These are phyloP conservation scores for Lenwebbia sp. DNA, from an alignment of 345 rosid genomes.

Conservation along the genomic window DNA sequence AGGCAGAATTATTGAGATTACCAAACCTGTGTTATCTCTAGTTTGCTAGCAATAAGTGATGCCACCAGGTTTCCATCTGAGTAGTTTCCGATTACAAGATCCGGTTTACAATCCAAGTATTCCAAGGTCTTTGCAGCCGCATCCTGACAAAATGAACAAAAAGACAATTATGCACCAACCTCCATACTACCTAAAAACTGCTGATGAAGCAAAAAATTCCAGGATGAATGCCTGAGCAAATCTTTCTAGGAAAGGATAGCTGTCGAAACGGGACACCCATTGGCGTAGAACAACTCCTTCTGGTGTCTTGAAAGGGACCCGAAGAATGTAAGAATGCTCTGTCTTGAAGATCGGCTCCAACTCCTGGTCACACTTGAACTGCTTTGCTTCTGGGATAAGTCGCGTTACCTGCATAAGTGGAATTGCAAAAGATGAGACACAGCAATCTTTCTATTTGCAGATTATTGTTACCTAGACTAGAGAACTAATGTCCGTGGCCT, in stretches of 20 bases:
- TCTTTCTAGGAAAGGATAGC: conserved; percentile 74
- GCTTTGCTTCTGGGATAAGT: conserved; percentile 66
- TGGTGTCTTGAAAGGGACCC: conserved; percentile 66
- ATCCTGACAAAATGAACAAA: conserved; percentile 21
- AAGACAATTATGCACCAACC: not conserved
- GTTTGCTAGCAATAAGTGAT: conserved; percentile 63
- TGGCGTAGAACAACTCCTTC: conserved; percentile 44
- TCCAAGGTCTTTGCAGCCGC: conserved; percentile 56
- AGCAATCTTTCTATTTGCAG: not conserved
- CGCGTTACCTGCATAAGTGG: conserved; percentile 32
- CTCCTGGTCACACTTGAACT: conserved; percentile 71
- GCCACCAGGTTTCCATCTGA: conserved; percentile 88
- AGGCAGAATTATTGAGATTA: not conserved
- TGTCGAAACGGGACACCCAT: conserved; percentile 85
- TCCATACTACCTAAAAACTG: not conserved
- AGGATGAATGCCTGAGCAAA: conserved; percentile 41
- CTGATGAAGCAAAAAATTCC: not conserved
- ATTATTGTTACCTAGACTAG: not conserved
- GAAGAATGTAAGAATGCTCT: conserved; percentile 60
- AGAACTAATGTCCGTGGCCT: not conserved
- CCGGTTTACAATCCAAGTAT: conserved; percentile 57
- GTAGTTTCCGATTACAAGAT: conserved; percentile 81
- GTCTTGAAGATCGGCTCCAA: conserved; percentile 54
- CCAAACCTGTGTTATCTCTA: conserved; percentile 54
- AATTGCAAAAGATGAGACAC: not conserved